phyloP scores from a whole-genome alignment of 225 moss, liverwort and hornwort species.

The Climacium dendroides region DNA sequence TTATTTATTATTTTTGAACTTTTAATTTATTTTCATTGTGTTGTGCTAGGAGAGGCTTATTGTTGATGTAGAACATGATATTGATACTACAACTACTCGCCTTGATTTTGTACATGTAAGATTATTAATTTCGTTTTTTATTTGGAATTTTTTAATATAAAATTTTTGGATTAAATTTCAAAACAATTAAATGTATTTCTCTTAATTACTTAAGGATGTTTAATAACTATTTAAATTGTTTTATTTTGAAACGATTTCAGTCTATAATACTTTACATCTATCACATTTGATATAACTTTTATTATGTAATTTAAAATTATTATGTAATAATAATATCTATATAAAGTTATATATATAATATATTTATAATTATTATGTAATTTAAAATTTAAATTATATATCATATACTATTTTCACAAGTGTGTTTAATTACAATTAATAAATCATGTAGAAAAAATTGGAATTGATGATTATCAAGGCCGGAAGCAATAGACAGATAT shows the following conservation, averaged over 20 bases:
- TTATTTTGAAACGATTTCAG: neutral
- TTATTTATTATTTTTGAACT: no score
- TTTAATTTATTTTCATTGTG: neutral
- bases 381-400: no score
- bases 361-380: no score
- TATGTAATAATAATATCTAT: neutral
- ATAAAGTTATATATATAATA: no score
- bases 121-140: neutral
- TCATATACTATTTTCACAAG: neutral
- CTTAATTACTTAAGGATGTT: neutral
- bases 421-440: neutral
- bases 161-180: neutral
- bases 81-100: constrained; percentile 38
- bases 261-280: rapidly evolving
- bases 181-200: neutral
- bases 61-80: constrained; percentile 25
- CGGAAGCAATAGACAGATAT: constrained; percentile 61
- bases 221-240: rapidly evolving
- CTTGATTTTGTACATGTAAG: constrained; percentile 60
- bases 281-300: no score
- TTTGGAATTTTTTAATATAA: neutral
- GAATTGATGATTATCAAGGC: constrained; percentile 63
- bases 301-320: no score
- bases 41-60: constrained; percentile 30
- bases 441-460: constrained; percentile 57